Evolutionary conservation across 768 basidiomycete genomes (phyloP).

Genomic region (Macrocybe gigantea): DNA sequence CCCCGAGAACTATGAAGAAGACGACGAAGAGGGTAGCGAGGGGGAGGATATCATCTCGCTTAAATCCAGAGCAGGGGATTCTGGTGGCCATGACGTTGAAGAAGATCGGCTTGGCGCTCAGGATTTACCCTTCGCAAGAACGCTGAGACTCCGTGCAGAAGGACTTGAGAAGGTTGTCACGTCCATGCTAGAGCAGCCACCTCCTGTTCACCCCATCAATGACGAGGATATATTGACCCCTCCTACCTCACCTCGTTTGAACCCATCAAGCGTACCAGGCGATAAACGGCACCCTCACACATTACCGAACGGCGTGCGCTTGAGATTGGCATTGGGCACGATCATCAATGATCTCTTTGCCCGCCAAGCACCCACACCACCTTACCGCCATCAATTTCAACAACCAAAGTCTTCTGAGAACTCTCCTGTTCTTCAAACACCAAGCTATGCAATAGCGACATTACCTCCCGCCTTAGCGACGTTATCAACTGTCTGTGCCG

Average conservation of each 20-base stretch:
- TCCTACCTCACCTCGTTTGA: conserved; percentile 43
- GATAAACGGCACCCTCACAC: conserved; percentile 44
- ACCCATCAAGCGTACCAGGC: conserved; percentile 21
- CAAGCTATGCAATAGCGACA: conserved; percentile 15
- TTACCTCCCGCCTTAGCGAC: conserved; percentile 18
- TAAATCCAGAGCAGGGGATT: conserved; percentile 42
- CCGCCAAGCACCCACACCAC: conserved; percentile 55
- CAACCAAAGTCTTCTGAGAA: conserved; percentile 10
- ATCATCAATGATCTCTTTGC: conserved; percentile 82
- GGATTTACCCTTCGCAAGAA: conserved; percentile 57
- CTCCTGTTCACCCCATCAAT: conserved; percentile 51
- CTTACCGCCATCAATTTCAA: conserved; percentile 30
- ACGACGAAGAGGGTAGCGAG: conserved; percentile 60
- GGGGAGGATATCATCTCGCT: conserved; percentile 52
- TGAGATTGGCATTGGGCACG: conserved; percentile 68
- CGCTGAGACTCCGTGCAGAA: conserved; percentile 67
- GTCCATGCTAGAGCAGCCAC: conserved; percentile 77
- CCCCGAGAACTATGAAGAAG: conserved; percentile 74
- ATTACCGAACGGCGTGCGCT: conserved; percentile 75
- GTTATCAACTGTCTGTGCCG: conserved; percentile 17
- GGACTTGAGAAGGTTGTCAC: conserved; percentile 79
- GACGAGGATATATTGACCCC: conserved; percentile 49
- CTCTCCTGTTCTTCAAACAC: conserved; percentile 17
- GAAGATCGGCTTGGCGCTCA: conserved; percentile 50
- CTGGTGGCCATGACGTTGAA: conserved; percentile 48